A percentile compares a stretch with the other conserved stretches of the same genome.
phyloP scores from a whole-genome alignment of 441 rosid species.

The Populus hybrid region DNA sequence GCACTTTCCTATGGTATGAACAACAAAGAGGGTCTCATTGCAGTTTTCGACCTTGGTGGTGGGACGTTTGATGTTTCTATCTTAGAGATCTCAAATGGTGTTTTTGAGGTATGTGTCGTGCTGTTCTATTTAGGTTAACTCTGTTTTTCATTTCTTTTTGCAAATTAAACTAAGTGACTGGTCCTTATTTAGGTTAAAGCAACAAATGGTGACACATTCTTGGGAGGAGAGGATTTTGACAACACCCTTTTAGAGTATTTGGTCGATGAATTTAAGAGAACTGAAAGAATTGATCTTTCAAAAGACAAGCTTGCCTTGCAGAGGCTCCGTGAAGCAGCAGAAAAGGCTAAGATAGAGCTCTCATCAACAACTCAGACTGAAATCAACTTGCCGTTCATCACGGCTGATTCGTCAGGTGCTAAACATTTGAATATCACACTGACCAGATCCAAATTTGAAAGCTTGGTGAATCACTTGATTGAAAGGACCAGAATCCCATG shows the following conservation, averaged over 20 bases:
- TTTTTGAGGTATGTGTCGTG: slow-evolving; percentile 56
- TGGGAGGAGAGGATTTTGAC: slow-evolving; percentile 93
- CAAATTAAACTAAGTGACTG: background rate
- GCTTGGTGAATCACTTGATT: slow-evolving; percentile 68
- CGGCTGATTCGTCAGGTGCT: slow-evolving; percentile 89
- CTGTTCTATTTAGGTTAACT: no score
- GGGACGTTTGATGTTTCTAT: slow-evolving; percentile 69
- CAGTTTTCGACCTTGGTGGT: slow-evolving; percentile 39
- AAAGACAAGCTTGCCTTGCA: slow-evolving; percentile 86
- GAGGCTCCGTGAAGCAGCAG: slow-evolving; percentile 96
- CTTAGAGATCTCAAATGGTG: slow-evolving; percentile 86
- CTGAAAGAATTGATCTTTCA: slow-evolving; percentile 71
- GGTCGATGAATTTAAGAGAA: slow-evolving; percentile 71
- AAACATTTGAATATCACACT: slow-evolving; percentile 81
- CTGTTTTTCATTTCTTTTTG: background rate
- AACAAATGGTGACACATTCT: slow-evolving; percentile 89
- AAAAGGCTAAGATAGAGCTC: slow-evolving; percentile 91
- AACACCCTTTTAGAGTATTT: slow-evolving; percentile 74
- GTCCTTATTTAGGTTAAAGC: slow-evolving; percentile 62
- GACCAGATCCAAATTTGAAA: slow-evolving; percentile 78
- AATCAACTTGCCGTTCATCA: slow-evolving; percentile 89
- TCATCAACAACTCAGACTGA: slow-evolving; percentile 94
- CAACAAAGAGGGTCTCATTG: slow-evolving; percentile 83
- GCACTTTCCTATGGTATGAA: slow-evolving; percentile 89
- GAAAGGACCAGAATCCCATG: slow-evolving; percentile 85